A percentile compares a stretch with the other conserved stretches of the same genome.
Evolutionary conservation across 257 asterid genomes (phyloP).

Genomic region (Capsicum chinense): DNA sequence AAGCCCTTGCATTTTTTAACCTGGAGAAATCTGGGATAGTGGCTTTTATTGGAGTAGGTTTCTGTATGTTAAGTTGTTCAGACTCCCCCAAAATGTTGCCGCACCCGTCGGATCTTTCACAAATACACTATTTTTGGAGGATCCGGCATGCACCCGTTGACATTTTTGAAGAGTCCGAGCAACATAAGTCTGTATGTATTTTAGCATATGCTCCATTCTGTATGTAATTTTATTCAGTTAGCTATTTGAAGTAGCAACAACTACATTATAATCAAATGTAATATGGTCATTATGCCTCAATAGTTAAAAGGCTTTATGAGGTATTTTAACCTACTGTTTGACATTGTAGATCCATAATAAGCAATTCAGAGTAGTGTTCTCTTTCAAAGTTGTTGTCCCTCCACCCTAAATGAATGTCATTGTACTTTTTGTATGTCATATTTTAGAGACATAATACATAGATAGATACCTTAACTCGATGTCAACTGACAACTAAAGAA

Average conservation of each 20-base stretch:
- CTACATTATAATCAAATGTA: slow-evolving; percentile 25
- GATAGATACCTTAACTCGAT: too few species aligned
- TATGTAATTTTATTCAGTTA: slow-evolving; percentile 30
- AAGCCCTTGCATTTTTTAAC: slow-evolving; percentile 51
- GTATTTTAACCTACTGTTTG: slow-evolving; percentile 32
- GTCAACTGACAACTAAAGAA: too few species aligned
- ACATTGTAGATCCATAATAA: not conserved
- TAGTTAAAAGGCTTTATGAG: slow-evolving; percentile 43
- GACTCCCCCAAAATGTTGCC: too few species aligned
- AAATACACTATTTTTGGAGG: too few species aligned
- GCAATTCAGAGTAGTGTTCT: not conserved
- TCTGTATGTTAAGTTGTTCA: not conserved
- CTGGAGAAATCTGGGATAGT: slow-evolving; percentile 9
- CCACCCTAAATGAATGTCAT: not conserved
- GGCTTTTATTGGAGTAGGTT: slow-evolving; percentile 31
- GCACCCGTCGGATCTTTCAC: too few species aligned
- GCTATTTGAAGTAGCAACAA: slow-evolving; percentile 43
- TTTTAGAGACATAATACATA: not conserved
- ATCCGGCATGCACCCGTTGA: too few species aligned
- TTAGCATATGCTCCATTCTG: slow-evolving; percentile 25
- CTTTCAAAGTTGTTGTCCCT: not conserved
- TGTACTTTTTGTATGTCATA: not conserved
- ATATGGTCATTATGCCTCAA: slow-evolving; percentile 36
- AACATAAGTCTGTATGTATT: not conserved
- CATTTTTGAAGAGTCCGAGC: too few species aligned